Evolutionary conservation across 2,329 filamentous ascomycete genomes (phyloP), one percentile per base, ranked within the genome.

Genomic region (Penicillium nordicum): DNA sequence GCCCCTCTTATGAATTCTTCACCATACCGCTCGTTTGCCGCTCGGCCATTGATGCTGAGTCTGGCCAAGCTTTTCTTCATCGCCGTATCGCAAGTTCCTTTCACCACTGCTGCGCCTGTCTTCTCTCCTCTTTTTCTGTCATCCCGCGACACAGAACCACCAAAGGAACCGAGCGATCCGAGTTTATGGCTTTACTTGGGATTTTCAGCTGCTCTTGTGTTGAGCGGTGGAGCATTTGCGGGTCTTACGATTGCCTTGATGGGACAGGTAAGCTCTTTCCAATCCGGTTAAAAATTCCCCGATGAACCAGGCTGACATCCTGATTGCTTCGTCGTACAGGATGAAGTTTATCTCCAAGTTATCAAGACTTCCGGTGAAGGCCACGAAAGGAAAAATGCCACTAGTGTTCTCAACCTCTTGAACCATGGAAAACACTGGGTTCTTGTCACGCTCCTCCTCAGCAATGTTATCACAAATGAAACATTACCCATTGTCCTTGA

Each of bases 401-500:
- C 83, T 55, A 88, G 85, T 62, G 94, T 99, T 11, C 82, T 94
- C 65, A 82, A 85, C 42, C 79, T 99, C 29, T 78, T 99, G 54
- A 86, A 90, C 62, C 88, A 84, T 67, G 94, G 94, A 67, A 99
- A 99, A 74, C 94, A 99, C 75, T 99, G 94, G 94, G 93, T 99
- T 21, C 80, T 99, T 55, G 94, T 99, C 52, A 97, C 94, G 3
- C 79, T 99, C 27, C 83, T 99, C 8, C 80, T 99, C 54, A 92
- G 92, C 73, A 99, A 99, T 73, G 94, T 99, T 70, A 95, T 99
- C 67, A 96, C 95, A 63, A 97, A 99, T 74, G 94, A 97, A 77
- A 95, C 93, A 2, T 80, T 97, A 14, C 94, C 94, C 29, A 96
- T 99, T 60, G 90, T 99, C 11, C 83, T 99, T 50, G 94, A 99